These are phyloP conservation scores for Syzygium syzygioides DNA, from an alignment of 441 rosid species.

Conservation along the genomic window DNA sequence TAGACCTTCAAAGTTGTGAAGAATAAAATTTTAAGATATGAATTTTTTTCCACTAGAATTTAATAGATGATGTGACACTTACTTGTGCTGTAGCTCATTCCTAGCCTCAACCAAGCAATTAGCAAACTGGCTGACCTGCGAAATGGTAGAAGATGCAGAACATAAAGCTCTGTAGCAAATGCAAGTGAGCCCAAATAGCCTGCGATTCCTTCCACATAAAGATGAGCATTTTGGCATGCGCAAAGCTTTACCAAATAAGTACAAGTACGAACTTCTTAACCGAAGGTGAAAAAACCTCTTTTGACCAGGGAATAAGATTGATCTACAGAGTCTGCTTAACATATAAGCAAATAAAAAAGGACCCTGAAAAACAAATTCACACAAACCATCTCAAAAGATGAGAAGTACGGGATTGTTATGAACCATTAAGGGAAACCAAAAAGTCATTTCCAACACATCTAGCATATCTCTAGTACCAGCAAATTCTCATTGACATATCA, in stretches of 20 bases:
- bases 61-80: slow-evolving; percentile 15
- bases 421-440: background rate
- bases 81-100: slow-evolving; percentile 79
- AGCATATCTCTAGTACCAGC: background rate
- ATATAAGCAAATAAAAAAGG: background rate
- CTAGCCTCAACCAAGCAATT: slow-evolving; percentile 77
- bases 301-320: background rate
- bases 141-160: background rate
- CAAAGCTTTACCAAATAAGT: background rate
- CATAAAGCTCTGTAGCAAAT: background rate
- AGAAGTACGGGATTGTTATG: background rate
- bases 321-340: background rate
- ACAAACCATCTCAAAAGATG: background rate
- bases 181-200: background rate
- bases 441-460: background rate
- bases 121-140: slow-evolving; percentile 78
- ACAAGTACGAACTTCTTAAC: background rate
- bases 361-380: background rate
- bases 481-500: background rate
- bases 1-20: background rate
- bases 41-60: background rate
- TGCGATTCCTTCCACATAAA: background rate
- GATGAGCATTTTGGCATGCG: background rate
- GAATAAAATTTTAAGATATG: background rate
- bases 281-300: background rate